Conservation (phyloP, 441 rosid genomes). For the Macaranga tanarius region DNA sequence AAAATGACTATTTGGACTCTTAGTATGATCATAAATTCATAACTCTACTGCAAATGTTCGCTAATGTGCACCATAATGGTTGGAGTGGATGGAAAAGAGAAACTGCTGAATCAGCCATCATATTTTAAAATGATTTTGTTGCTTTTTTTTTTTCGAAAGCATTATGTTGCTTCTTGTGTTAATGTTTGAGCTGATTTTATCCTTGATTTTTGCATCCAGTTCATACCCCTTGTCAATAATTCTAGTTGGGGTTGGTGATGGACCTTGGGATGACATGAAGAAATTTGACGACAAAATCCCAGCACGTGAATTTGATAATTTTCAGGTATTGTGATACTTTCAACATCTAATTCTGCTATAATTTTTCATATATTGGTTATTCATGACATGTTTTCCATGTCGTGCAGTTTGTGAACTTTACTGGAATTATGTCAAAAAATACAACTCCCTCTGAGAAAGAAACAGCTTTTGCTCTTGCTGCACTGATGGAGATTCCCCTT, state of each 20-base stretch:
- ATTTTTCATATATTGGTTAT: neutral
- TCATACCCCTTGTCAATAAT: slow-evolving; percentile 77
- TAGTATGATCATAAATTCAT: no score
- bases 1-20: no score
- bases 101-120: neutral
- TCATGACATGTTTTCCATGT: slow-evolving; percentile 24
- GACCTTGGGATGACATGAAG: slow-evolving; percentile 94
- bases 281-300: slow-evolving; percentile 93
- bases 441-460: slow-evolving; percentile 50
- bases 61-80: no score
- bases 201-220: slow-evolving; percentile 39
- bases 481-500: slow-evolving; percentile 89
- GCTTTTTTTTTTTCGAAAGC: no score
- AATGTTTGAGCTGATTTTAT: neutral
- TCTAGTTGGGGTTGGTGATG: slow-evolving; percentile 94
- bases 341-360: no score
- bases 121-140: neutral
- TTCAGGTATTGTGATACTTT: slow-evolving; percentile 44
- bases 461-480: slow-evolving; percentile 78
- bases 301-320: slow-evolving; percentile 74
- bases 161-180: neutral
- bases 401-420: slow-evolving; percentile 84
- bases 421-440: slow-evolving; percentile 73
- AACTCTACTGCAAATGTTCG: no score
- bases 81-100: no score